Evolutionary conservation across 352 stramenopile genomes (phyloP), one percentile per base, ranked within the genome.

Genomic region (Phytophthora tubulina): DNA sequence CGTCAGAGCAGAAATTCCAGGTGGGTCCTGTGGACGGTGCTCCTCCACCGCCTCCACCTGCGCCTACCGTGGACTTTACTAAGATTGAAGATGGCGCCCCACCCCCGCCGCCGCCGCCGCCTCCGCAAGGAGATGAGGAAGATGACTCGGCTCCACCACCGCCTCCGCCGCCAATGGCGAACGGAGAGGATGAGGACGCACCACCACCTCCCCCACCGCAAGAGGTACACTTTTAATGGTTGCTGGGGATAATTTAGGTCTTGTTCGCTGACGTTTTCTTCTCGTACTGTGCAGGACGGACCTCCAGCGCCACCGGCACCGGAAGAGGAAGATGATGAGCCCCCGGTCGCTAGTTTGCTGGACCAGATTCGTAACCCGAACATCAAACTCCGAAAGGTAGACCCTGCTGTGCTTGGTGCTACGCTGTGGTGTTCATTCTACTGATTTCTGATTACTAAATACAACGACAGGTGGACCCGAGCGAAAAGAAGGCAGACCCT

Each of bases 11-110:
- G n/a, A 82, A 67, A 21, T 79, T 83, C n/a, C 73, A 83, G 32
- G 82, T 96, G 35, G 89, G 89, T 7, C 89, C 87, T 0, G 62
- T 86, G n/a, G 87, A 95, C 27, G 79, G 81, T 10, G 67, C 78
- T 8, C 86, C 85, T 3, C 87, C 89, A 10, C 88, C 88, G 10
- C 84, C 88, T 4, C 88, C 88, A 39, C 81, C 85, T 31, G 75
- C 79, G 2, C 84, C 79, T 33, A 77, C 68, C 5, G 76, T 92
- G n/a, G 85, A 92, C 54, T 92, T 92, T 30, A 78, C 76, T 6
- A 82, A 73, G 31, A 65, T 71, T 15, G 79, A 88, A 15, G 76
- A 81, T 39, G 72, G 76, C 13, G 80, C 78, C 4, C 84, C 85
- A 3, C 85, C 85, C 15, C 57, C 57, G 1, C 86, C 88, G 27